These are phyloP conservation scores for Chondrus crispus DNA, from an alignment of 23 red algal species.

Conservation along the genomic window DNA sequence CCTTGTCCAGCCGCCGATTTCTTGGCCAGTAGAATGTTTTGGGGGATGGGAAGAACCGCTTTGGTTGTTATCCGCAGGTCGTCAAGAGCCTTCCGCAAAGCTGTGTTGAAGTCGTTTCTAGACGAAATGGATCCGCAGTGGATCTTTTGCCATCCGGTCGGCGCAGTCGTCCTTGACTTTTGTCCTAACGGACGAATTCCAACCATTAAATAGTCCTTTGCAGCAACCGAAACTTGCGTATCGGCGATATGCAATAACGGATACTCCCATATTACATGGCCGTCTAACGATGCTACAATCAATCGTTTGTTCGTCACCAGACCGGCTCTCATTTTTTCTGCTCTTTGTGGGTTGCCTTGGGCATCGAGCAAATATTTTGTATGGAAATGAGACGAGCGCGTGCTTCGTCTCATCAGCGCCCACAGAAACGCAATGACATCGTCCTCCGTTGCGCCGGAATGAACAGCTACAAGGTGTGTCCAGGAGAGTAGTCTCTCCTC, in stretches of 20 bases:
- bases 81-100: constrained; percentile 50
- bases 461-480: constrained; percentile 57
- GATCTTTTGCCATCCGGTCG: constrained; percentile 46
- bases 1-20: background rate
- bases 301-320: constrained; percentile 43
- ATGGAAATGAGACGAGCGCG: constrained; percentile 45
- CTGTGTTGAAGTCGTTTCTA: constrained; percentile 44
- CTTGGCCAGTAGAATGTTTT: background rate
- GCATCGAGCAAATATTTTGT: constrained; percentile 45
- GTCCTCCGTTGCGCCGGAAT: constrained; percentile 10
- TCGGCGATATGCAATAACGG: constrained; percentile 50
- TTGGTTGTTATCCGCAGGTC: background rate
- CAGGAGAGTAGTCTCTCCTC: constrained; percentile 43
- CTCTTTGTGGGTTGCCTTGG: constrained; percentile 54
- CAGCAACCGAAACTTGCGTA: constrained; percentile 32
- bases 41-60: background rate
- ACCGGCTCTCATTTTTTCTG: constrained; percentile 52
- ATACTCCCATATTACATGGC: constrained; percentile 66
- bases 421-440: constrained; percentile 57
- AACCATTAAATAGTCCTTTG: constrained; percentile 48
- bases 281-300: constrained; percentile 56
- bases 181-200: constrained; percentile 35
- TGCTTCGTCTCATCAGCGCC: constrained; percentile 45
- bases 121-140: constrained; percentile 39
- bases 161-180: background rate